These are phyloP conservation scores for Leptomonas pyrrhocoris DNA, from an alignment of 208 protist species.

Conservation along the genomic window DNA sequence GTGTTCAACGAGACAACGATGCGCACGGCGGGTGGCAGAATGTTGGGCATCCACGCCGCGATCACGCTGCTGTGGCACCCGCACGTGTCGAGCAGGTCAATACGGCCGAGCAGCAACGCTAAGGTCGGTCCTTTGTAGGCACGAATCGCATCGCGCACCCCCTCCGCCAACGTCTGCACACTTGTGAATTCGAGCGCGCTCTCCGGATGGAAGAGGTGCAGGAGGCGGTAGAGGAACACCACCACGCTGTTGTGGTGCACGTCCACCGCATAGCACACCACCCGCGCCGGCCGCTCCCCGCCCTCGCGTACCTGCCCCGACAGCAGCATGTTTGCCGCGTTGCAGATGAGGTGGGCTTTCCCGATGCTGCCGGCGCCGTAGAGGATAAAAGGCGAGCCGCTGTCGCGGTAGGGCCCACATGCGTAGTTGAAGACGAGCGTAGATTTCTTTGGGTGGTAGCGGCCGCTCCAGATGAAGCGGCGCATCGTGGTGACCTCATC, in stretches of 20 bases:
- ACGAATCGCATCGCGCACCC: conserved; percentile 51
- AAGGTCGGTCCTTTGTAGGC: conserved; percentile 59
- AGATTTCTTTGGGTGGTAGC: conserved; percentile 35
- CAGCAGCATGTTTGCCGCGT: conserved; percentile 42
- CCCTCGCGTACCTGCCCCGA: conserved; percentile 17
- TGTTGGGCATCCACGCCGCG: conserved; percentile 75
- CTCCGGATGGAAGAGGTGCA: conserved; percentile 45
- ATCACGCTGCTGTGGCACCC: conserved; percentile 42
- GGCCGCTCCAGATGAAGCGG: conserved; percentile 18
- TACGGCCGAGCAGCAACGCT: conserved; percentile 54
- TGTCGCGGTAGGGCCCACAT: conserved; percentile 29
- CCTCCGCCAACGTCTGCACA: conserved; percentile 42
- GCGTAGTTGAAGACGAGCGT: conserved; percentile 49
- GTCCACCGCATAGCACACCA: conserved; percentile 48
- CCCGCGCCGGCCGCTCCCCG: conserved; percentile 20
- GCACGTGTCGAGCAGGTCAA: conserved; percentile 66
- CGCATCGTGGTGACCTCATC: conserved; percentile 28
- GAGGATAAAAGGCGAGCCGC: conserved; percentile 69
- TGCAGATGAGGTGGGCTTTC: conserved; percentile 62
- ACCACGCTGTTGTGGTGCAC: conserved; percentile 52
- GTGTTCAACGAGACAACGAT: conserved; percentile 73
- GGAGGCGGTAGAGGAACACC: conserved; percentile 62
- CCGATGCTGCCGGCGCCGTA: conserved; percentile 63
- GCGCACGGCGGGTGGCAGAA: conserved; percentile 54
- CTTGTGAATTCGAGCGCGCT: conserved; percentile 42